Percentiles rank a stretch among this genome's conserved stretches.
Evolutionary conservation across 2,329 filamentous ascomycete genomes (phyloP).

Genomic region (Neospermospora avenae): DNA sequence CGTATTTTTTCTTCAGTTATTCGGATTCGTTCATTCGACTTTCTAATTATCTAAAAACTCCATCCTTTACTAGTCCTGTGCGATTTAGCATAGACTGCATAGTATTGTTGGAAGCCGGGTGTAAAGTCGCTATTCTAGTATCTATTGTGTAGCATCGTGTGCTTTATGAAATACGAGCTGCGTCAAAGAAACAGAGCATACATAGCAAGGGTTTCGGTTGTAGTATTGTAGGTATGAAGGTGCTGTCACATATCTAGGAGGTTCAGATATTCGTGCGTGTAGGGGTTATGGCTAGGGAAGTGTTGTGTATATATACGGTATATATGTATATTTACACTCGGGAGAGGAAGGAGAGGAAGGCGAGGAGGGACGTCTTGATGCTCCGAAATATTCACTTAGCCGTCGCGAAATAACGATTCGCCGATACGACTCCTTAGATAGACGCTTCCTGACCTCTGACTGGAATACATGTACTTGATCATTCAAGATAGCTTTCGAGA

Average conservation of each 20-base stretch:
- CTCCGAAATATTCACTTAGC: background rate
- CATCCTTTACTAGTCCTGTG: constrained; percentile 29
- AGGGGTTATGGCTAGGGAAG: no score
- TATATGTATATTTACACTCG: no score
- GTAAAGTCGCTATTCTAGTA: constrained; percentile 30
- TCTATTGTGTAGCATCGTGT: constrained; percentile 19
- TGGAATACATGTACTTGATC: no score
- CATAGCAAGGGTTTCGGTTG: constrained; percentile 29
- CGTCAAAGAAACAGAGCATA: constrained; percentile 30
- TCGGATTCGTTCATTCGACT: constrained; percentile 1
- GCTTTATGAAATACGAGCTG: constrained; percentile 10
- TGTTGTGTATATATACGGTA: no score
- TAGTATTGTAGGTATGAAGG: no score
- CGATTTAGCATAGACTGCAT: constrained; percentile 27
- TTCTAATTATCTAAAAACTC: constrained; percentile 20
- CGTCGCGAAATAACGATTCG: background rate
- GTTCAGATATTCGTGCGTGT: no score
- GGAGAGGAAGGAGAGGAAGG: background rate
- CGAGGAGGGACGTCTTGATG: no score
- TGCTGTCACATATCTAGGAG: constrained; percentile 13
- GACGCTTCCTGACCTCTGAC: no score
- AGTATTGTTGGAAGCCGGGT: constrained; percentile 18
- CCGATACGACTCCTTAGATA: no score
- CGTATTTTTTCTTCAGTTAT: constrained; percentile 38
- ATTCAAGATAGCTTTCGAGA: no score